Base-by-base conservation (phyloP, 129 eudicot species). In the Artemisia annua region DNA sequence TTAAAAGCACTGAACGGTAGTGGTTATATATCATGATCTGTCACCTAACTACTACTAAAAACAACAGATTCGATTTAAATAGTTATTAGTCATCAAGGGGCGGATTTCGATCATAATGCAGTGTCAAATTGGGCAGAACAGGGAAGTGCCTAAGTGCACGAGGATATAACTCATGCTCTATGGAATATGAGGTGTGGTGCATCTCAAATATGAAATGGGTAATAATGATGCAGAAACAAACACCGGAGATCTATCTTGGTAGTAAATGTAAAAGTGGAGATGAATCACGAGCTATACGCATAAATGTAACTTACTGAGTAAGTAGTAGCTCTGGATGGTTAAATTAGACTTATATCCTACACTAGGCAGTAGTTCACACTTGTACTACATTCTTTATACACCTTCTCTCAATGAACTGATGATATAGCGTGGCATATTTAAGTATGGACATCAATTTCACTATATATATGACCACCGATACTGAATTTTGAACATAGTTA, bases 21-120 rank as follows among this genome's bases (percentile, higher is more conserved):
- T 43, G 26, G 68, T 5, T 48, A 63, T 16, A 64, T 12, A 64
- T 39, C 51, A 64, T 35, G 69, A 9, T 64, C 51, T 13, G 11
- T 16, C 44, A 11, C 52, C 69, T 17, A 64, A 10, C 14, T 49
- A 63, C 24, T 39, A 63, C 69, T 39, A 43, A 8, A 39, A 30
- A 16, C 51, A 32, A 17, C 28, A 32, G 11, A 44, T 7, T 35
- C n/a, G 11, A 13, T 64, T 16, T n/a, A 64, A 16, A 4, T 64
- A 24, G 15, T 64, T 64, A 64, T 15, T 64, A 64, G 52, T 39
- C 69, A 9, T 39, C 69, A 63, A 63, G 52, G 69, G 51, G 69
- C 3, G 30, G 19, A 39, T 64, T n/a, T 3, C 1, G n/a, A 64
- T 43, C 69, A n/a, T 10, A 57, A 19, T 18, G 11, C 9, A 19